Base-by-base conservation (phyloP, 169 alveolate species). In the Eimeria praecox region DNA sequence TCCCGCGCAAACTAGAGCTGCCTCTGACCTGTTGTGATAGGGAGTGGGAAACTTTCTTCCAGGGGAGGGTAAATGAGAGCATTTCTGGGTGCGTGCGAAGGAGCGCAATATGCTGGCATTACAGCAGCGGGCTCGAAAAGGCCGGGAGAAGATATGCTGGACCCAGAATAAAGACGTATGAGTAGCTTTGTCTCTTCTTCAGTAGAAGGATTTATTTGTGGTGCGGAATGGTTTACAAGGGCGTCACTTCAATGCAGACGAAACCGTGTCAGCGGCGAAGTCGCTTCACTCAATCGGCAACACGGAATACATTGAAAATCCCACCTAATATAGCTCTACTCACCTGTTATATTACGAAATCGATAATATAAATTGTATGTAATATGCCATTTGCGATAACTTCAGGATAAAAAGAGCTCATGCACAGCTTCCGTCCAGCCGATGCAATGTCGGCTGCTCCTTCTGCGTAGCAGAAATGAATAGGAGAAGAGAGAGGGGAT, bases 381-480 rank as follows among this genome's bases (percentile, higher is more conserved):
- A 20, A 73, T 49, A 73, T 0, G 83, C 54, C 2, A 5, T 73
- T 73, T 73, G 42, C 52, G 52, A 38, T 73, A 3, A 35, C 30
- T 9, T 18, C 54, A 5, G 33, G 54, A 20, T 9, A 38, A 73
- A 3, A 73, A 73, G 54, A 49, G 2, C 83, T 73, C 54, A 38
- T 16, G 52, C 16, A 33, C 83, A 73, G 83, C 83, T 8, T 83
- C 49, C 91, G 77, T 35, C 73, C 91, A 22, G 91, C 49, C n/a
- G 75, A 22, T 33, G 77, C 54, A 54, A 59, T 38, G 91, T 83
- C 91, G 91, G 91, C 91, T 83, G 91, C 91, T 54, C 91, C 91
- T 10, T 42, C 66, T n/a, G 88, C 27, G 40, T 20, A 83, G 49
- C 75, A 46, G 56, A 59, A 38, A 54, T 33, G 56, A 49, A 83